Base-by-base conservation (phyloP, 2,329 filamentous ascomycete genomes). In the Neofusicoccum umdonicola region DNA sequence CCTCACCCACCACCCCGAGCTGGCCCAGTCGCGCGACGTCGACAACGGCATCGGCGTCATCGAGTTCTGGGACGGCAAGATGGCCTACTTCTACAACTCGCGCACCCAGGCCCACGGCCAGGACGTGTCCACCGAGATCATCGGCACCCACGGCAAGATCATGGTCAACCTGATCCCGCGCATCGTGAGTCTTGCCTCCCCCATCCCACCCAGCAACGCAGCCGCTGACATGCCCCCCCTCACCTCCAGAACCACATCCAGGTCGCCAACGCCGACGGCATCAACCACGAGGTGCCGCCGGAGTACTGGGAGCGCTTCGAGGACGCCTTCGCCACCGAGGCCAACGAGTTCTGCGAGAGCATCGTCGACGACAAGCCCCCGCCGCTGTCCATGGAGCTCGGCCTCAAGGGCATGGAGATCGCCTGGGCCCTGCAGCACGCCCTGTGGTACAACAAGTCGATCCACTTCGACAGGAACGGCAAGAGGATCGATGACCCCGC, bases 401-500 rank as follows among this genome's bases (percentile, higher is more conserved):
- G 70, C 19, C 69, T 77, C 27, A 76, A 71, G 67, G 74, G 73
- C 11, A 73, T 79, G 52, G 69, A 75, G 66, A 80, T 81, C 66
- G 77, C 74, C 1, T 68, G 72, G 54, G 85, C 70, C 84, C 4
- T 88, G 67, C 85, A 88, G 72, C 84, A 88, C 71, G 79, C 80
- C 13, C 73, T 88, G 73, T 80, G 83, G 57, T 80, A 78, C 0
- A 84, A 82, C 7, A 78, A 81, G 72, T 86, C 85, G 76, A 84
- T 88, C 37, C 80, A 78, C 60, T 78, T 76, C 62, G 72, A 78
- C 62, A 67, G 73, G 63, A 68, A 61, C 22, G 63, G 63, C 45
- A 66, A 67, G 37, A 66, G 66, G 37, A 56, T 71, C 50, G 45
- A 62, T 6, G 64, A 60, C 37, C 19, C 42, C n/a, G 35, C 42